Evolutionary conservation across 225 moss, liverwort and hornwort genomes (phyloP).

Genomic region (Thuidium tamariscinum): DNA sequence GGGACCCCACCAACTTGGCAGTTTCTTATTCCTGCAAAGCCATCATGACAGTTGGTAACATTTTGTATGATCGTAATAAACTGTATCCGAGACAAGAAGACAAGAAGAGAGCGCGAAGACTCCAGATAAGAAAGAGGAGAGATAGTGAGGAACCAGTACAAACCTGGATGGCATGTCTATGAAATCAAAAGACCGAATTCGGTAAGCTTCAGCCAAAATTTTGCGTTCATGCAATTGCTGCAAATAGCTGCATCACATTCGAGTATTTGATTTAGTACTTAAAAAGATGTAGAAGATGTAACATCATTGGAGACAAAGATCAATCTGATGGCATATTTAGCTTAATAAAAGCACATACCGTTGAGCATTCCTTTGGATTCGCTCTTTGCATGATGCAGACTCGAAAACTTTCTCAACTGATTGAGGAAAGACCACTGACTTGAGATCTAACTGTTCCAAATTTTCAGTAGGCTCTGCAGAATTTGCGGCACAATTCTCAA

Average conservation of each 20-base stretch:
- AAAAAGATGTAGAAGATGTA: background rate
- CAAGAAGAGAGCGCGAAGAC: no score
- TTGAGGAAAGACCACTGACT: background rate
- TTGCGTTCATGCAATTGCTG: conserved; percentile 40
- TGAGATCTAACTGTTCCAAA: background rate
- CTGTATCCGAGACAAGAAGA: background rate
- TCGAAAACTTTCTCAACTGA: conserved; percentile 11
- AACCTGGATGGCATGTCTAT: conserved; percentile 21
- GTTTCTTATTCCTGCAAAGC: conserved; percentile 25
- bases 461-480: background rate
- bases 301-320: background rate
- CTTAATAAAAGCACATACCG: background rate
- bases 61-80: background rate
- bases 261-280: background rate
- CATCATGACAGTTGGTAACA: background rate
- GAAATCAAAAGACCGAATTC: conserved; percentile 1
- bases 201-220: conserved; percentile 17
- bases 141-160: background rate
- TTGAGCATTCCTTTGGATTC: conserved; percentile 10
- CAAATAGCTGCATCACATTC: conserved; percentile 20
- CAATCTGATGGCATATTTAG: background rate
- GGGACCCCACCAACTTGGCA: conserved; percentile 36
- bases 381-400: conserved; percentile 12
- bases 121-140: background rate
- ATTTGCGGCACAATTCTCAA: background rate